Conservation (phyloP, 495 filamentous ascomycete genomes). For the Acidomyces sp. region DNA sequence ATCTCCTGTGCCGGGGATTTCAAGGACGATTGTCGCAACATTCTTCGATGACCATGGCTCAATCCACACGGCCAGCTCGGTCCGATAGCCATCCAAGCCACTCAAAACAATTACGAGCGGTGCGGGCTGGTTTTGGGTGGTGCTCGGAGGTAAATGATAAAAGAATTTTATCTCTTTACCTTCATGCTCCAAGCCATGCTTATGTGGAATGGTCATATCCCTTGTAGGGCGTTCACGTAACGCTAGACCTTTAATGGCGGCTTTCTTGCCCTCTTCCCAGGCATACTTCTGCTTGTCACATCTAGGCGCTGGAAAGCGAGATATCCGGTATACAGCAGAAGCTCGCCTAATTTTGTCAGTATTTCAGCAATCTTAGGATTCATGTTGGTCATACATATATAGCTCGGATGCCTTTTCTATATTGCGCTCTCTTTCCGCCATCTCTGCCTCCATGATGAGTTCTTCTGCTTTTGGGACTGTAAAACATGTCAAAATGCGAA, state of each 20-base stretch:
- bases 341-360: conserved; percentile 34
- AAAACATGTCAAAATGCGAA: neutral
- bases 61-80: conserved; percentile 60
- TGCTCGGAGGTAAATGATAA: conserved; percentile 42
- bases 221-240: conserved; percentile 42
- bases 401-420: conserved; percentile 42
- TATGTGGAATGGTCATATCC: conserved; percentile 51
- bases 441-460: conserved; percentile 39
- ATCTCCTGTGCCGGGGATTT: conserved; percentile 73
- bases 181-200: conserved; percentile 35
- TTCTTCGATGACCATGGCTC: conserved; percentile 54
- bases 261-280: conserved; percentile 54
- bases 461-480: conserved; percentile 39
- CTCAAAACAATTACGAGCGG: conserved; percentile 60
- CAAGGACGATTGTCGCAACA: conserved; percentile 41
- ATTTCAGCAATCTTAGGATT: neutral
- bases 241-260: conserved; percentile 46
- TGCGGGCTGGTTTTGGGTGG: conserved; percentile 29
- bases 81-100: conserved; percentile 66
- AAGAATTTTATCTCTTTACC: conserved; percentile 51
- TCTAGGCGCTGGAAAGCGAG: conserved; percentile 48
- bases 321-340: conserved; percentile 58
- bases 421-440: conserved; percentile 33
- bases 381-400: conserved; percentile 36
- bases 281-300: conserved; percentile 49